Conservation (phyloP, 2,329 filamentous ascomycete genomes). For the Biscogniauxia mediterranea region DNA sequence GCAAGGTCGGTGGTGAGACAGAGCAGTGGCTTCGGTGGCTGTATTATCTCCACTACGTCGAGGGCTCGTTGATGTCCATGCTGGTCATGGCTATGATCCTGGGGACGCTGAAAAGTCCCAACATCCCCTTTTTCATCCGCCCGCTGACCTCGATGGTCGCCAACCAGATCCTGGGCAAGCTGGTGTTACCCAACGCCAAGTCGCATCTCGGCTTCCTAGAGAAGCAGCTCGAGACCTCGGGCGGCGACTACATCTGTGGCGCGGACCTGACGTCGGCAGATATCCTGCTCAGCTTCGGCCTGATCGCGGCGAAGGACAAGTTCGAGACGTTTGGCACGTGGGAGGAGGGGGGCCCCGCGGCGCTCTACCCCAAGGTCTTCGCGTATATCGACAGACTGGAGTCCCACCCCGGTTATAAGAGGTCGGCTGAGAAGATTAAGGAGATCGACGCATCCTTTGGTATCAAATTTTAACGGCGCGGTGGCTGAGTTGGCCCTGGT, state of each 20-base stretch:
- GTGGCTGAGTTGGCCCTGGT: not conserved
- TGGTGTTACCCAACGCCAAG: constrained; percentile 48
- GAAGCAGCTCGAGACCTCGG: constrained; percentile 45
- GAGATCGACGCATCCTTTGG: constrained; percentile 44
- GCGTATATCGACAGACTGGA: constrained; percentile 48
- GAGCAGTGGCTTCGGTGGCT: constrained; percentile 58
- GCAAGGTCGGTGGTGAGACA: constrained; percentile 57
- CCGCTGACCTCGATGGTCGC: constrained; percentile 49
- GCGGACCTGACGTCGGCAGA: constrained; percentile 50
- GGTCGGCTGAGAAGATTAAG: constrained; percentile 47
- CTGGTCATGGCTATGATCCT: constrained; percentile 27
- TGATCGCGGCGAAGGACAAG: constrained; percentile 43
- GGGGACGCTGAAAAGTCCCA: constrained; percentile 39
- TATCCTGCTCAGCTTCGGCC: constrained; percentile 52
- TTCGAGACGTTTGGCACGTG: constrained; percentile 43
- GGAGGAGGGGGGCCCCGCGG: constrained; percentile 38
- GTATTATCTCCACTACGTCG: constrained; percentile 79
- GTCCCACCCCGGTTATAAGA: constrained; percentile 47
- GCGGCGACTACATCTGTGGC: constrained; percentile 49
- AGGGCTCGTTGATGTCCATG: constrained; percentile 67
- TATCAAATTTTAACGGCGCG: constrained; percentile 24
- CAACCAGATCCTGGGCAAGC: constrained; percentile 39
- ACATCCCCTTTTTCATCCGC: constrained; percentile 52
- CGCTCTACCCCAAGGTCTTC: constrained; percentile 43
- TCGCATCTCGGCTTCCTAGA: constrained; percentile 51